Evolutionary conservation across 2,329 filamentous ascomycete species (phyloP).

Genomic region (Alternaria burnsii): DNA sequence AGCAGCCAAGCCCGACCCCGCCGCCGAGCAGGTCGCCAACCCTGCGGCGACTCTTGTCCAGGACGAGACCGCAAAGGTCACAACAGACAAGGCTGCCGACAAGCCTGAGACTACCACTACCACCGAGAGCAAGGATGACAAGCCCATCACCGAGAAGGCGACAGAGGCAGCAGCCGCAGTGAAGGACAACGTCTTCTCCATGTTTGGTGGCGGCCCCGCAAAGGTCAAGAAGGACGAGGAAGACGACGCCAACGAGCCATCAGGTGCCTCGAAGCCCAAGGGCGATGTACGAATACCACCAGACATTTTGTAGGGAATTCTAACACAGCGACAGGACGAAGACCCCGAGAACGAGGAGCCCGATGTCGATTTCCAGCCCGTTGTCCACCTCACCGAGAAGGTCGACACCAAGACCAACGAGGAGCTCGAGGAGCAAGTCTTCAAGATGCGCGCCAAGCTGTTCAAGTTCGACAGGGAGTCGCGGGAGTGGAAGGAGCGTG

Average conservation of each 20-base stretch:
- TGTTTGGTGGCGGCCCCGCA: constrained; percentile 98
- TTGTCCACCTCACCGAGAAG: constrained; percentile 95
- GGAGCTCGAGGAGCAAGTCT: constrained; percentile 94
- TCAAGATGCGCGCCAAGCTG: constrained; percentile 99
- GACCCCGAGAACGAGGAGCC: constrained; percentile 87
- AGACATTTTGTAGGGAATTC: neutral
- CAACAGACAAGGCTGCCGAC: constrained; percentile 48
- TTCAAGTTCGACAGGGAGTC: constrained; percentile 96
- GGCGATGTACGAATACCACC: constrained; percentile 53
- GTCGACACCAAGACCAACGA: constrained; percentile 98
- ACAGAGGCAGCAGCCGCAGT: constrained; percentile 52
- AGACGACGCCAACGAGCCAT: constrained; percentile 76
- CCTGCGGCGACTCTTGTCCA: constrained; percentile 52
- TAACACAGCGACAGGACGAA: constrained; percentile 63
- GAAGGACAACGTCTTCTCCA: constrained; percentile 81
- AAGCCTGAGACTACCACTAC: constrained; percentile 25
- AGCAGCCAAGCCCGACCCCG: constrained; percentile 52
- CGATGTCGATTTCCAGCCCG: constrained; percentile 96
- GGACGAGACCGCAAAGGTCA: constrained; percentile 57
- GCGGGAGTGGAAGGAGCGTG: constrained; percentile 99
- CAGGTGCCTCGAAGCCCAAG: constrained; percentile 73
- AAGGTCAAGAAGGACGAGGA: constrained; percentile 89
- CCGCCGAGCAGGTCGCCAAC: constrained; percentile 50
- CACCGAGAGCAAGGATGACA: constrained; percentile 57
- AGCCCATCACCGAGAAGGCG: constrained; percentile 55